Evolutionary conservation across 257 asterid genomes (phyloP), one percentile per base, ranked within the genome.

Genomic region (Nyctanthes arbortristis): DNA sequence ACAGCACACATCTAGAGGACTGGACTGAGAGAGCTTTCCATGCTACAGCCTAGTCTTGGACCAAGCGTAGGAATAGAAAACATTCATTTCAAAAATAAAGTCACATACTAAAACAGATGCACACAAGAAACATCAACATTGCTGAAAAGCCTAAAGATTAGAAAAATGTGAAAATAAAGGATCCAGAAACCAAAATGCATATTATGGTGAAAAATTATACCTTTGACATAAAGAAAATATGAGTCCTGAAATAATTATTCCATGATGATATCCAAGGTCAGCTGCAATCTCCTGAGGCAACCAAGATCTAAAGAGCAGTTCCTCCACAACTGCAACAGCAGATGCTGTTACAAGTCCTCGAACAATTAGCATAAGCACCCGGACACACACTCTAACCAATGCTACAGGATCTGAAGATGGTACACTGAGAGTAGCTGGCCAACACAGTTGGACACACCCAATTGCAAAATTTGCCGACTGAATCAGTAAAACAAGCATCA

Each of bases 271-370:
- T 65, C 99, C 99, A 60, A 73, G 83, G 84, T 94, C 99, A 36
- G 78, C 78, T 70, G 91, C 88, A 68, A 94, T 88, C 85, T 94
- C 99, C 77, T 88, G 88, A 65, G 96, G 95, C 83, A 94, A 75
- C 99, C 97, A 94, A 71, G 97, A 88, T 72, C 96, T 73, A 69
- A 94, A 94, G 74, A 94, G 85, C 76, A 88, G 77, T 74, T 91
- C 99, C 84, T 94, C 97, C 67, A 89, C 96, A 47, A 71, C 65
- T 55, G 97, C 88, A 73, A 91, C 71, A 25, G 78, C 81, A 40
- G 91, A 81, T 70, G 97, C 97, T 14, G 90, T 81, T 57, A 75
- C 73, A 63, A 86, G 71, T 81, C 86, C 96, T 80, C 68, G 85
- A 73, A 78, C 69, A 65, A 81, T 56, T 57, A 82, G 73, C 71